phyloP scores from a whole-genome alignment of 495 filamentous ascomycete genomes.

The Corynascus novoguineensis region DNA sequence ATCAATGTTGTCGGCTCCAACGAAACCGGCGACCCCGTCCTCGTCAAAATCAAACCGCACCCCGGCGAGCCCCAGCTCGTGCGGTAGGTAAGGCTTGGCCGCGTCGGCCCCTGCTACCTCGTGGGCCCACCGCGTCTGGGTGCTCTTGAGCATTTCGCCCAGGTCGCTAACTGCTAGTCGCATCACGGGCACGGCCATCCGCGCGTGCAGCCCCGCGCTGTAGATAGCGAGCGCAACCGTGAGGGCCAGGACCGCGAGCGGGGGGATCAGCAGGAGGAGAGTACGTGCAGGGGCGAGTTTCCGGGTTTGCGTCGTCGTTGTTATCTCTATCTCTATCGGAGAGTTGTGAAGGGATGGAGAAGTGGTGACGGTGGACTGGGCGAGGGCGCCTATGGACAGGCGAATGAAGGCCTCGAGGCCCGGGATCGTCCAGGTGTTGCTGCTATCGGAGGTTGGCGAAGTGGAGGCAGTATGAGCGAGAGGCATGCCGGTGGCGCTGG shows the following conservation, averaged over 20 bases:
- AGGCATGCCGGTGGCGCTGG: constrained; percentile 15
- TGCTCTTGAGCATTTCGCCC: constrained; percentile 26
- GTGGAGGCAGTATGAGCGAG: constrained; percentile 18
- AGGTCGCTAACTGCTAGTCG: constrained; percentile 11
- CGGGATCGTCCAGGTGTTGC: constrained; percentile 27
- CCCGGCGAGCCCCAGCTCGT: constrained; percentile 17
- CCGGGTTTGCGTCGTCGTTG: constrained; percentile 6
- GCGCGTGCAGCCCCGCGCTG: constrained; percentile 7
- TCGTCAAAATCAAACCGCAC: constrained; percentile 24
- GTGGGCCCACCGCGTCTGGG: constrained; percentile 24
- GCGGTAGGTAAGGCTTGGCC: constrained; percentile 24
- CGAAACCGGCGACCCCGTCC: constrained; percentile 4
- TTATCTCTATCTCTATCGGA: no score
- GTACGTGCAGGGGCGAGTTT: constrained; percentile 13
- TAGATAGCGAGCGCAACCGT: constrained; percentile 6
- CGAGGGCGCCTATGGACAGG: constrained; percentile 26
- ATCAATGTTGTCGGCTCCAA: neutral
- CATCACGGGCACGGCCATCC: constrained; percentile 25
- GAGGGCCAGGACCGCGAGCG: constrained; percentile 11
- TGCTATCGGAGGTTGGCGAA: neutral
- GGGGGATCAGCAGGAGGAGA: constrained; percentile 19
- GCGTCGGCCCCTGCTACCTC: constrained; percentile 22
- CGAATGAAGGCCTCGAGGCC: constrained; percentile 25
- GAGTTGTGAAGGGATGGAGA: neutral
- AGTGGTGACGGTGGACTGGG: constrained; percentile 18